A percentile compares a stretch with the other conserved stretches of the same genome.
Evolutionary conservation across 371 early-diverging fungal species (phyloP).

Genomic region (Cokeromyces recurvatus): DNA sequence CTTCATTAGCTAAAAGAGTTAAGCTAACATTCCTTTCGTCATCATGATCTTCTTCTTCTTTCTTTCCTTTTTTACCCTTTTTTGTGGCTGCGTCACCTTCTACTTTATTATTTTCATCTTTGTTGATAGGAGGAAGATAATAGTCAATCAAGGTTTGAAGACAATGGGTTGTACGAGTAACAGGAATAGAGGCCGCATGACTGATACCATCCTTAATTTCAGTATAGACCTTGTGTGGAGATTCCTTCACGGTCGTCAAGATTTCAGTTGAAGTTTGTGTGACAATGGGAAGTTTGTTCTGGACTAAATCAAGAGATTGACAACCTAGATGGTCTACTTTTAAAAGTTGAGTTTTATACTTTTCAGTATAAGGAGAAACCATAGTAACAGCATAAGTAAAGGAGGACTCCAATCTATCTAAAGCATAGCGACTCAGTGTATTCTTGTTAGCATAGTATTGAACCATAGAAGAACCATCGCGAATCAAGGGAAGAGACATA

Average conservation of each 20-base stretch:
- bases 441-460: constrained; percentile 52
- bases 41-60: constrained; percentile 15
- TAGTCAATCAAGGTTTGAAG: constrained; percentile 36
- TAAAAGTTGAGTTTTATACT: constrained; percentile 45
- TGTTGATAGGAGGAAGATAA: constrained; percentile 28
- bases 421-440: constrained; percentile 51
- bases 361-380: constrained; percentile 41
- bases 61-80: constrained; percentile 1
- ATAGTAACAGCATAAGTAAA: constrained; percentile 37
- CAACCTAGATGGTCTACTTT: constrained; percentile 56
- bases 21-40: constrained; percentile 29
- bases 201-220: constrained; percentile 8
- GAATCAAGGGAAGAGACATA: constrained; percentile 55
- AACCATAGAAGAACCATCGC: constrained; percentile 47
- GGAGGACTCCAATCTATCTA: constrained; percentile 41
- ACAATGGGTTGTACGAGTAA: constrained; percentile 29
- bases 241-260: constrained; percentile 43
- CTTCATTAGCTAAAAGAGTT: constrained; percentile 15
- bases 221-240: constrained; percentile 20
- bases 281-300: constrained; percentile 55
- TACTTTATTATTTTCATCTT: no score
- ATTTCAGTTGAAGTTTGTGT: constrained; percentile 41
- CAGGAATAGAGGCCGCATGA: no score
- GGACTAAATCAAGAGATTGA: constrained; percentile 60
- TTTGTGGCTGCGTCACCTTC: no score